These are phyloP conservation scores for Lachancea dasiensis DNA, from an alignment of 805 yeast species.

Conservation along the genomic window DNA sequence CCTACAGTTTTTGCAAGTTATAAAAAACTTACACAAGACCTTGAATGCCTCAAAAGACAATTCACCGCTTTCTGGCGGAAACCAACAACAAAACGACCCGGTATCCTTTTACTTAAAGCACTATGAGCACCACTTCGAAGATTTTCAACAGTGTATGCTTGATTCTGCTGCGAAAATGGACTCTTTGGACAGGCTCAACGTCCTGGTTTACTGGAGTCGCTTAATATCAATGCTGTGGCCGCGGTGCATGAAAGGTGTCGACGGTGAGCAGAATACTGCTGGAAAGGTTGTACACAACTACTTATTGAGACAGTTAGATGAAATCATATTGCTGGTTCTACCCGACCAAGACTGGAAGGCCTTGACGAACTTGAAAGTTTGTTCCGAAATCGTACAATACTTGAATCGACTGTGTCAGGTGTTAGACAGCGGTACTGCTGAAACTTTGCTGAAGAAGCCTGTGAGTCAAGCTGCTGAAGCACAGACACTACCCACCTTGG, in stretches of 20 bases:
- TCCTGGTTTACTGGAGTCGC: slow-evolving; percentile 25
- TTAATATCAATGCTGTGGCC: slow-evolving; percentile 24
- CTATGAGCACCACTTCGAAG: slow-evolving; percentile 29
- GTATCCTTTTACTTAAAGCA: slow-evolving; percentile 26
- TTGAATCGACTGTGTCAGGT: slow-evolving; percentile 12
- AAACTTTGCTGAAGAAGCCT: not conserved
- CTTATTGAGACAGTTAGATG: slow-evolving; percentile 23
- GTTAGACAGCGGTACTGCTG: slow-evolving; percentile 1
- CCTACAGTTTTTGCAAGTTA: slow-evolving; percentile 61
- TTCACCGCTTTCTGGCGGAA: slow-evolving; percentile 38
- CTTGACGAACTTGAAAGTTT: slow-evolving; percentile 16
- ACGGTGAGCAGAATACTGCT: slow-evolving; percentile 10
- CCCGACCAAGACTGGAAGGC: slow-evolving; percentile 20
- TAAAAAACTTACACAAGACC: slow-evolving; percentile 57
- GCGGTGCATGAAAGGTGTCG: slow-evolving; percentile 12
- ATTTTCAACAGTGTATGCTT: slow-evolving; percentile 31
- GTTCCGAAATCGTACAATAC: slow-evolving; percentile 15
- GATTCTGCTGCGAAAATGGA: slow-evolving; percentile 28
- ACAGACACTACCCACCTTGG: not conserved
- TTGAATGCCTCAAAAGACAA: slow-evolving; percentile 30
- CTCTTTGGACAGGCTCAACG: slow-evolving; percentile 27
- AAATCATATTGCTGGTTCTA: slow-evolving; percentile 18
- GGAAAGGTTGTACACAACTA: slow-evolving; percentile 22
- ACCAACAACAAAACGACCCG: slow-evolving; percentile 18
- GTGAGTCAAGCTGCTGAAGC: not conserved